A percentile compares a stretch with the other conserved stretches of the same genome.
phyloP scores from a whole-genome alignment of 1,284 basidiomycete genomes.

The Sphagnurus paluster region DNA sequence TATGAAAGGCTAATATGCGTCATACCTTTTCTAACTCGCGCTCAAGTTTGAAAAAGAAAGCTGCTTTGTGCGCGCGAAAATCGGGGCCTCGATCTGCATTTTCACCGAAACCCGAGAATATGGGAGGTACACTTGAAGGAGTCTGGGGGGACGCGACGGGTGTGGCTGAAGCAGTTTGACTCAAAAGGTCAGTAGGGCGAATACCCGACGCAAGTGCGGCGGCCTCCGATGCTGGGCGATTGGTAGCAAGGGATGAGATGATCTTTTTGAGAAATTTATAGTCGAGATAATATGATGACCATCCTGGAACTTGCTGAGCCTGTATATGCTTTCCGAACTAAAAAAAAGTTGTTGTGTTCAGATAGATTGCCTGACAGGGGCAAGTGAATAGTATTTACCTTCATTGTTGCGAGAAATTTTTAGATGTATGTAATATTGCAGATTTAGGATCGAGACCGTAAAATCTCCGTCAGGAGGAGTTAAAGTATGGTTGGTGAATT shows the following conservation, averaged over 20 bases:
- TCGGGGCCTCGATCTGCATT: slow-evolving; percentile 72
- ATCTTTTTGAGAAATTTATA: slow-evolving; percentile 99
- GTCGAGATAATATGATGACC: slow-evolving; percentile 95
- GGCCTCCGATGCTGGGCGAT: slow-evolving; percentile 86
- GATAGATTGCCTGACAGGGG: slow-evolving; percentile 14
- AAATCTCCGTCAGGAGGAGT: slow-evolving; percentile 11
- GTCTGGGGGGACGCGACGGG: too few species aligned
- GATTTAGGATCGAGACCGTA: slow-evolving; percentile 2
- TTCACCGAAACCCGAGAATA: slow-evolving; percentile 58
- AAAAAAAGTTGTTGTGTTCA: slow-evolving; percentile 11
- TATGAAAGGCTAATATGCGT: background rate
- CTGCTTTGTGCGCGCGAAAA: slow-evolving; percentile 93
- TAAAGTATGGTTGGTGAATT: background rate
- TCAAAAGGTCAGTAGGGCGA: slow-evolving; percentile 65
- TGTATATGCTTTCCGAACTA: slow-evolving; percentile 99
- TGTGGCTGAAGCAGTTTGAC: slow-evolving; percentile 28
- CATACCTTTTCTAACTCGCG: slow-evolving; percentile 95
- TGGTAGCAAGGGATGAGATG: slow-evolving; percentile 95
- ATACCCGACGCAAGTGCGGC: slow-evolving; percentile 84
- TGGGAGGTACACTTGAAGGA: too few species aligned
- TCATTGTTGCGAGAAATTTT: slow-evolving; percentile 31
- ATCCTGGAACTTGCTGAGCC: slow-evolving; percentile 95
- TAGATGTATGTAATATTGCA: slow-evolving; percentile 17
- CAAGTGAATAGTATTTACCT: slow-evolving; percentile 30
- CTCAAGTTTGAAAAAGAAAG: slow-evolving; percentile 99